A percentile compares a stretch with the other conserved stretches of the same genome.
Evolutionary conservation across 108 stramenopile species (phyloP).

Genomic region (Fragilariopsis cylindrus): DNA sequence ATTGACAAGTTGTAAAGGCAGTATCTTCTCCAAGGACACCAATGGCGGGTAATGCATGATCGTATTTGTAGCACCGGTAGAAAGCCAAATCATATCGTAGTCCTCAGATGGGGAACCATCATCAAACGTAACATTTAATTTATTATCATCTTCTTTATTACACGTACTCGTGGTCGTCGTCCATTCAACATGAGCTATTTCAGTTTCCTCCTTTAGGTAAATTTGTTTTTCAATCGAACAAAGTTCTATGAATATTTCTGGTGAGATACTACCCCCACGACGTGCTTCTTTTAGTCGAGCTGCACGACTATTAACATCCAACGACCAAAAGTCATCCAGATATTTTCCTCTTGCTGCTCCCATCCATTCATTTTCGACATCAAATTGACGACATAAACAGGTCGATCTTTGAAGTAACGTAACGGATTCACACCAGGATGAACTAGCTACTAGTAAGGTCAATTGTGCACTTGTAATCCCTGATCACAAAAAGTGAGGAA

Average conservation of each 20-base stretch:
- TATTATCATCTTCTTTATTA: background rate
- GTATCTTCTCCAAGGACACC: background rate
- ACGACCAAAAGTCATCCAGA: conserved; percentile 31
- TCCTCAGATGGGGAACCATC: conserved; percentile 15
- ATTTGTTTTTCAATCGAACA: background rate
- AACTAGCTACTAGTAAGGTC: conserved; percentile 16
- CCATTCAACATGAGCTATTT: conserved; percentile 24
- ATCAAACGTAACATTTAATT: conserved; percentile 24
- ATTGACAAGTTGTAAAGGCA: background rate
- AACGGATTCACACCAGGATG: conserved; percentile 22
- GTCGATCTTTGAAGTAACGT: conserved; percentile 29
- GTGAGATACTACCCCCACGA: conserved; percentile 24
- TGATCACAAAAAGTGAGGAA: too few relatives aligned
- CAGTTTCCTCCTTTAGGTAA: conserved; percentile 25
- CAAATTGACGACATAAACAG: conserved; percentile 23
- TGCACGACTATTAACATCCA: conserved; percentile 20
- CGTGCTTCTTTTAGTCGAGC: conserved; percentile 21
- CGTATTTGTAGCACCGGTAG: conserved; percentile 25
- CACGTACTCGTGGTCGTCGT: background rate
- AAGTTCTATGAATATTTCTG: conserved; percentile 18
- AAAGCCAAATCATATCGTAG: conserved; percentile 40
- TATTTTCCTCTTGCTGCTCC: conserved; percentile 29
- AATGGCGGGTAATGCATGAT: conserved; percentile 24
- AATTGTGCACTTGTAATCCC: conserved; percentile 13
- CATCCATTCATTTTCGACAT: conserved; percentile 39